Conservation (phyloP, 495 filamentous ascomycete genomes). For the Cudoniella acicularis region DNA sequence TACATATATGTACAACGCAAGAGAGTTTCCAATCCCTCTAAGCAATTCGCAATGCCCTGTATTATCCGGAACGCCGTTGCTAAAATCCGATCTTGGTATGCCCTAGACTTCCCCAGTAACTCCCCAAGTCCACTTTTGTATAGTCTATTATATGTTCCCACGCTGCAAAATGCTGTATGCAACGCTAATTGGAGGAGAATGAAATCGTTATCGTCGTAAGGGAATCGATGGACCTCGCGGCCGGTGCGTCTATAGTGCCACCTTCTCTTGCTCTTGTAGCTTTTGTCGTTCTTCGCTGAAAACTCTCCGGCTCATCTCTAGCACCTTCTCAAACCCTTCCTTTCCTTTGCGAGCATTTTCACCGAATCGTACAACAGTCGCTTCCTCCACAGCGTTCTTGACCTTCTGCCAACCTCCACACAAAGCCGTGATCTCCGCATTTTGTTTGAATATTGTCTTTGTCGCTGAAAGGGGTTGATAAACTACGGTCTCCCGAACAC, state of each 20-base stretch:
- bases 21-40: neutral
- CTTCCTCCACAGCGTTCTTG: constrained; percentile 89
- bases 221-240: neutral
- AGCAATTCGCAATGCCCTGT: neutral
- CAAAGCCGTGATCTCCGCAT: constrained; percentile 86
- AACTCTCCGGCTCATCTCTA: constrained; percentile 88
- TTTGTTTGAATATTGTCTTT: constrained; percentile 78
- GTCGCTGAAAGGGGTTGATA: constrained; percentile 65
- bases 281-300: constrained; percentile 75
- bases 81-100: neutral
- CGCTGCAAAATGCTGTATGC: neutral
- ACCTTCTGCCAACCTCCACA: constrained; percentile 96
- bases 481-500: constrained; percentile 82
- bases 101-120: constrained; percentile 20
- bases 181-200: constrained; percentile 22
- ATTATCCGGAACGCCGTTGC: neutral
- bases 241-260: constrained; percentile 4
- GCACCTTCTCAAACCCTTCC: constrained; percentile 89
- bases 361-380: constrained; percentile 78
- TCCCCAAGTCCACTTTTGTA: constrained; percentile 22
- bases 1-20: neutral
- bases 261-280: constrained; percentile 20
- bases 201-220: neutral
- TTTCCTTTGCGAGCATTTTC: constrained; percentile 87
- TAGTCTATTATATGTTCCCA: neutral